phyloP scores from a whole-genome alignment of 75 land plant genomes.

The Cunninghamia lanceolata region DNA sequence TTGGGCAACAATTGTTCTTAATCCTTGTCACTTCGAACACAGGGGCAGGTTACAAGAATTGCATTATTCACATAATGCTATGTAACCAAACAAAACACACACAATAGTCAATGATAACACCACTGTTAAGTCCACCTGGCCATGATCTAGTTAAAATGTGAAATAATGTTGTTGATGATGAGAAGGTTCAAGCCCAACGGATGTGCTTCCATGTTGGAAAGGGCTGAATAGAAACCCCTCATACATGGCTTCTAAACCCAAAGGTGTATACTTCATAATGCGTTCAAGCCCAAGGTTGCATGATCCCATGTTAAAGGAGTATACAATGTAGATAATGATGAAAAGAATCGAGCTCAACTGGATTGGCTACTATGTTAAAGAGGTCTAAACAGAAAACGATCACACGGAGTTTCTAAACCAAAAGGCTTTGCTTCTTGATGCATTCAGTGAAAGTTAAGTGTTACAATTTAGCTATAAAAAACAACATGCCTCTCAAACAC shows the following conservation, averaged over 20 bases:
- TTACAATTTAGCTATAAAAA: background rate
- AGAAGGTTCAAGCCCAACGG: background rate
- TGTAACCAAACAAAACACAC: background rate
- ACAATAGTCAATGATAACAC: background rate
- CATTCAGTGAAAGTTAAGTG: background rate
- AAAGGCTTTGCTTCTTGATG: background rate
- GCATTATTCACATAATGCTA: background rate
- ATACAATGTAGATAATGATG: background rate
- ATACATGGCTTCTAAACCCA: background rate
- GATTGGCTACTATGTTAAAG: background rate
- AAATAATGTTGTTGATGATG: background rate
- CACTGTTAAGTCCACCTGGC: background rate
- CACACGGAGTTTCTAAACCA: background rate
- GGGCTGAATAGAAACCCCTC: background rate
- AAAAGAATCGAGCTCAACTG: background rate
- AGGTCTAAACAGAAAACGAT: background rate
- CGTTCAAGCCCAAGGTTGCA: background rate
- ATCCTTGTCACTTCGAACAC: background rate
- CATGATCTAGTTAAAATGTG: background rate
- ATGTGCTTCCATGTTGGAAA: background rate
- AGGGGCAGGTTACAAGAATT: background rate
- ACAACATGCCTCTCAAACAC: background rate
- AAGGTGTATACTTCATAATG: background rate
- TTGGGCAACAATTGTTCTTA: background rate
- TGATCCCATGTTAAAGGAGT: background rate